Evolutionary conservation across 2,329 filamentous ascomycete genomes (phyloP).

Genomic region (Escovopsis sp.): DNA sequence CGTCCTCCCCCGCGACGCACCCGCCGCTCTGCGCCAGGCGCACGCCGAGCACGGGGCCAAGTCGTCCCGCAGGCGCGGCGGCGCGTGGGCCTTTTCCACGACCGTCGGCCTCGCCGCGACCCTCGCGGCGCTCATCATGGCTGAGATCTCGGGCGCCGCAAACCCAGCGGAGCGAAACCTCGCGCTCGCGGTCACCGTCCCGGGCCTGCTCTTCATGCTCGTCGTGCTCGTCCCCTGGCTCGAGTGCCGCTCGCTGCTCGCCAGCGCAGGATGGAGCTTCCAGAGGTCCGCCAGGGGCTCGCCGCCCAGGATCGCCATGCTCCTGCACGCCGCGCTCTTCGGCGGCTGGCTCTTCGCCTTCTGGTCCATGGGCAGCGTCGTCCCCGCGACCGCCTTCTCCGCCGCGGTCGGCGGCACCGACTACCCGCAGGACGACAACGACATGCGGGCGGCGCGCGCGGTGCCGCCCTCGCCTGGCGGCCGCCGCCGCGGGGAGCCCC

Average conservation of each 20-base stretch:
- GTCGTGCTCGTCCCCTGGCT: conserved; percentile 65
- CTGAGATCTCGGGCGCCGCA: conserved; percentile 68
- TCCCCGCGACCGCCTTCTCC: conserved; percentile 24
- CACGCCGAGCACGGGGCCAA: conserved; percentile 44
- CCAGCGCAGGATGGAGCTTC: conserved; percentile 46
- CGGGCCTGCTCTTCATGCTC: conserved; percentile 55
- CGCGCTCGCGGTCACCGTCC: conserved; percentile 55
- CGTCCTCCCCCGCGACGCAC: conserved; percentile 47
- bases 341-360: conserved; percentile 56
- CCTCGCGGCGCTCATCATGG: conserved; percentile 66
- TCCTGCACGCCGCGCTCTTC: conserved; percentile 48
- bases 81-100: conserved; percentile 55
- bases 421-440: too few species aligned
- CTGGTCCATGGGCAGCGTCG: conserved; percentile 57
- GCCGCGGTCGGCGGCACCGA: too few species aligned
- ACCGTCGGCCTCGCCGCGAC: conserved; percentile 67
- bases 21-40: conserved; percentile 40
- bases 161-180: conserved; percentile 50
- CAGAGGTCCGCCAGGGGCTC: conserved; percentile 40
- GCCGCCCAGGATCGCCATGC: conserved; percentile 47
- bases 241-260: conserved; percentile 54
- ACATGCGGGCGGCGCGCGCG: neutral
- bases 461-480: conserved; percentile 7
- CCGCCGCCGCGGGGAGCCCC: neutral
- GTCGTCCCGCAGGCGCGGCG: conserved; percentile 33